Percentiles rank a stretch among this genome's conserved stretches.
These are phyloP conservation scores for Saturnispora gosingensis DNA, from an alignment of 805 yeast genomes.

Conservation along the genomic window DNA sequence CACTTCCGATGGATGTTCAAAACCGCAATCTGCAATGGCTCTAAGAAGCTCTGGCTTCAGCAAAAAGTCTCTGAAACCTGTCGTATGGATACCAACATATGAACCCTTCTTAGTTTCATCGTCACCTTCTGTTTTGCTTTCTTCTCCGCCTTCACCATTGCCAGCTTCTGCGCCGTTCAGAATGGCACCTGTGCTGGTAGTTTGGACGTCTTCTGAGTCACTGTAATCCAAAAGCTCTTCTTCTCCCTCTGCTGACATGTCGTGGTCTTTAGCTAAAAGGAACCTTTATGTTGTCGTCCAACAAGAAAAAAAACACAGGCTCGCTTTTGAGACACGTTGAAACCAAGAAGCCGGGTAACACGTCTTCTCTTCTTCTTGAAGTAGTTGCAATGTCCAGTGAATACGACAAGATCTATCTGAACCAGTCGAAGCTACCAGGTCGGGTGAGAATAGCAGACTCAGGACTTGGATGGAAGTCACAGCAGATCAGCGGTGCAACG, in stretches of 20 bases:
- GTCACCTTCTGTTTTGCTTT: slow-evolving; percentile 12
- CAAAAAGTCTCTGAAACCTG: slow-evolving; percentile 96
- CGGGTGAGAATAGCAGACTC: slow-evolving; percentile 90
- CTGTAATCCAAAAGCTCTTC: slow-evolving; percentile 99
- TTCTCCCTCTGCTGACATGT: slow-evolving; percentile 93
- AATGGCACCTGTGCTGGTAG: slow-evolving; percentile 22
- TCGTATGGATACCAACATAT: slow-evolving; percentile 95
- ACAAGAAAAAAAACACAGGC: neutral
- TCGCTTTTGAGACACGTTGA: neutral
- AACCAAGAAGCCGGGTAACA: neutral
- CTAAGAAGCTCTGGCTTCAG: slow-evolving; percentile 94
- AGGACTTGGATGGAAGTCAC: slow-evolving; percentile 93
- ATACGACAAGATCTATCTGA: slow-evolving; percentile 83
- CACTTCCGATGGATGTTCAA: slow-evolving; percentile 99
- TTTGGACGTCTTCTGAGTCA: slow-evolving; percentile 89
- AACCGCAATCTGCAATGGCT: slow-evolving; percentile 98
- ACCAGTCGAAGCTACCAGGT: slow-evolving; percentile 77
- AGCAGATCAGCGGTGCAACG: slow-evolving; percentile 32
- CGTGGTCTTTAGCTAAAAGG: neutral
- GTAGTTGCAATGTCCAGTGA: slow-evolving; percentile 35
- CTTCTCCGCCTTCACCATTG: slow-evolving; percentile 26
- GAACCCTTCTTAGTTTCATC: slow-evolving; percentile 88
- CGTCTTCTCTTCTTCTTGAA: neutral
- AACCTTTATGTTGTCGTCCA: neutral
- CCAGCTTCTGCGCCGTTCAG: slow-evolving; percentile 34